phyloP scores from a whole-genome alignment of 768 basidiomycete species.

The Termitomyces sp. region DNA sequence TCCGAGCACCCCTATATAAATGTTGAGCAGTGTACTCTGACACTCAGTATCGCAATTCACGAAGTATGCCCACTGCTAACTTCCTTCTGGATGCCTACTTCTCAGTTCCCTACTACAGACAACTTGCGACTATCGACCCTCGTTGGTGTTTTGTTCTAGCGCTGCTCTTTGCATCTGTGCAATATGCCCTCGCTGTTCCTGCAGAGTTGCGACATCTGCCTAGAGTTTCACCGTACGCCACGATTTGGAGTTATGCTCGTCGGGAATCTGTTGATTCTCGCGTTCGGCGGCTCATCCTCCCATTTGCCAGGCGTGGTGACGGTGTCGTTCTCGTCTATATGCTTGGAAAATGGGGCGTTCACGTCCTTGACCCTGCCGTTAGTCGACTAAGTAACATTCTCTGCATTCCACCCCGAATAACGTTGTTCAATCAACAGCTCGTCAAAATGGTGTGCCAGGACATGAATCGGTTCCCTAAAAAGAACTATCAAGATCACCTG shows the following conservation, averaged over 20 bases:
- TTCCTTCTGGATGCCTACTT: slow-evolving; percentile 8
- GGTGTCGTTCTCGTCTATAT: slow-evolving; percentile 37
- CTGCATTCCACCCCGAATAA: not conserved
- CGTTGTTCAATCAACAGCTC: slow-evolving; percentile 17
- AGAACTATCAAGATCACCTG: slow-evolving; percentile 31
- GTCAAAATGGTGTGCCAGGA: slow-evolving; percentile 26
- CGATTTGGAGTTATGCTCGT: slow-evolving; percentile 32
- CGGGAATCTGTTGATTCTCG: slow-evolving; percentile 35
- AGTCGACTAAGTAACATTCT: not conserved
- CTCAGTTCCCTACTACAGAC: slow-evolving; percentile 1
- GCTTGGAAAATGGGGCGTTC: slow-evolving; percentile 40
- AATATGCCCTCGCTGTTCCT: slow-evolving; percentile 25
- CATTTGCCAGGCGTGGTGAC: slow-evolving; percentile 31
- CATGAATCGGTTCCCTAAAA: slow-evolving; percentile 25
- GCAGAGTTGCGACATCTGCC: slow-evolving; percentile 34
- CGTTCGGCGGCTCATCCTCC: slow-evolving; percentile 32
- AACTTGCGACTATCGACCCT: slow-evolving; percentile 4
- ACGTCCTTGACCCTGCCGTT: slow-evolving; percentile 36
- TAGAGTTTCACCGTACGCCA: slow-evolving; percentile 28
- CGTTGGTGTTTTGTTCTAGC: slow-evolving; percentile 2
- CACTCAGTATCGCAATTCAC: not conserved
- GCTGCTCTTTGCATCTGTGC: slow-evolving; percentile 6
- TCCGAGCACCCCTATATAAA: not conserved
- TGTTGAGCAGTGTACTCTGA: not conserved
- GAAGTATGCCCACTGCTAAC: slow-evolving; percentile 8